Conservation (phyloP, 1,139 yeast species). For the Wickerhamiella infanticola region DNA sequence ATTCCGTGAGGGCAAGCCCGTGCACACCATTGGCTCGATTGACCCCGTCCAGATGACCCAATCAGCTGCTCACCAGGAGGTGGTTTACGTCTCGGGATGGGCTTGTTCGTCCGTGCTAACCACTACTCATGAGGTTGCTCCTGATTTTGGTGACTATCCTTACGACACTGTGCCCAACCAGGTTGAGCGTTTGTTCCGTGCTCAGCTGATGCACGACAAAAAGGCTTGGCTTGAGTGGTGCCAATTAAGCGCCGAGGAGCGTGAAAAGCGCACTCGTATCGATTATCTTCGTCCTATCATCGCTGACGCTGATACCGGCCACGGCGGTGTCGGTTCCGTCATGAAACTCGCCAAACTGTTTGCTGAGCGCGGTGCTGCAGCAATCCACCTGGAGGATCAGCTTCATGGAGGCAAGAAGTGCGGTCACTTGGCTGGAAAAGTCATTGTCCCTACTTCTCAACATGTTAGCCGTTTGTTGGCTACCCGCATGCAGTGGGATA, state of each 20-base stretch:
- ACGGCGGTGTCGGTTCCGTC: conserved; percentile 50
- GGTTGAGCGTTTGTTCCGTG: conserved; percentile 43
- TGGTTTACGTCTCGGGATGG: conserved; percentile 50
- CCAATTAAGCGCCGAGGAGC: conserved; percentile 22
- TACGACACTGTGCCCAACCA: conserved; percentile 54
- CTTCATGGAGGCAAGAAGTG: conserved; percentile 52
- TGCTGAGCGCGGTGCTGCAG: conserved; percentile 53
- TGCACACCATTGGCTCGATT: conserved; percentile 44
- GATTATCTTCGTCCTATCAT: conserved; percentile 47
- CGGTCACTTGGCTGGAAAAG: conserved; percentile 50
- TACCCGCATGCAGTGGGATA: conserved; percentile 49
- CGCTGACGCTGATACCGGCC: conserved; percentile 57
- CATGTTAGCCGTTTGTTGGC: conserved; percentile 43
- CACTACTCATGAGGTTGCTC: conserved; percentile 44
- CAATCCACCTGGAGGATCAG: conserved; percentile 49
- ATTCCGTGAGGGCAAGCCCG: conserved; percentile 31
- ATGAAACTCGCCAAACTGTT: conserved; percentile 49
- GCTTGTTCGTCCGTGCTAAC: conserved; percentile 40
- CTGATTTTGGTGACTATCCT: conserved; percentile 50
- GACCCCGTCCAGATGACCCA: conserved; percentile 52
- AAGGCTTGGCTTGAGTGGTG: conserved; percentile 35
- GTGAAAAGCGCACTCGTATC: conserved; percentile 18
- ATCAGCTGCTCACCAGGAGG: conserved; percentile 37
- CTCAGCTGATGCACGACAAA: conserved; percentile 43
- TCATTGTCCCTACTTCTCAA: conserved; percentile 44